A percentile compares a stretch with the other conserved stretches of the same genome.
Evolutionary conservation across 1,284 basidiomycete genomes (phyloP).

Genomic region (Irpex rosettiformis): DNA sequence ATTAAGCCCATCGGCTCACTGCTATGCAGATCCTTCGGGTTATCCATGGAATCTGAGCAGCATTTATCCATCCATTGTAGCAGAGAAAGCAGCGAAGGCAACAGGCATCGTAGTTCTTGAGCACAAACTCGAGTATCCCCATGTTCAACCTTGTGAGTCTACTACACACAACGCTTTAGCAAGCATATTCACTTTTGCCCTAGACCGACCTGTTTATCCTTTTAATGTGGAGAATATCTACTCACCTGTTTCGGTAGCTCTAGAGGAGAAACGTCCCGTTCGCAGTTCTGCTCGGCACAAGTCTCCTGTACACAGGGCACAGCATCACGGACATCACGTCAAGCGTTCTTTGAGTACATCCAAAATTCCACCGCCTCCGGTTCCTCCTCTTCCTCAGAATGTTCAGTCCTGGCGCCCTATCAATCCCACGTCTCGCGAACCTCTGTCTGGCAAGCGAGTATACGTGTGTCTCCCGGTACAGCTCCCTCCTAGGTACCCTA

Average conservation of each 20-base stretch:
- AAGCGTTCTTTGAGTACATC: slow-evolving; percentile 11
- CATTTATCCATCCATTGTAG: slow-evolving; percentile 17
- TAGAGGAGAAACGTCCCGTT: not conserved
- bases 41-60: slow-evolving; percentile 21
- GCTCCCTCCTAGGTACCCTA: slow-evolving; percentile 17
- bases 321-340: slow-evolving; percentile 7
- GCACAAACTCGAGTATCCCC: slow-evolving; percentile 1
- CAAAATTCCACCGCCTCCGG: slow-evolving; percentile 15
- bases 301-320: not conserved
- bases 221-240: slow-evolving; percentile 11
- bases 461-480: slow-evolving; percentile 11
- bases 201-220: slow-evolving; percentile 8
- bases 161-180: not conserved
- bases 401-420: slow-evolving; percentile 15
- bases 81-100: not conserved
- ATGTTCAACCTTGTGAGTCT: slow-evolving; percentile 7
- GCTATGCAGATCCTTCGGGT: slow-evolving; percentile 19
- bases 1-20: not conserved
- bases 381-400: slow-evolving; percentile 20
- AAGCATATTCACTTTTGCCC: not conserved
- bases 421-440: slow-evolving; percentile 14
- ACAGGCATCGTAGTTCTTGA: not conserved
- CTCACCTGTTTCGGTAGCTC: not conserved
- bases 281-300: not conserved
- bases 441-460: slow-evolving; percentile 13